Percentiles rank a stretch among this genome's conserved stretches.
These are phyloP conservation scores for Gossypium schwendimanii DNA, from an alignment of 441 rosid genomes.

Conservation along the genomic window DNA sequence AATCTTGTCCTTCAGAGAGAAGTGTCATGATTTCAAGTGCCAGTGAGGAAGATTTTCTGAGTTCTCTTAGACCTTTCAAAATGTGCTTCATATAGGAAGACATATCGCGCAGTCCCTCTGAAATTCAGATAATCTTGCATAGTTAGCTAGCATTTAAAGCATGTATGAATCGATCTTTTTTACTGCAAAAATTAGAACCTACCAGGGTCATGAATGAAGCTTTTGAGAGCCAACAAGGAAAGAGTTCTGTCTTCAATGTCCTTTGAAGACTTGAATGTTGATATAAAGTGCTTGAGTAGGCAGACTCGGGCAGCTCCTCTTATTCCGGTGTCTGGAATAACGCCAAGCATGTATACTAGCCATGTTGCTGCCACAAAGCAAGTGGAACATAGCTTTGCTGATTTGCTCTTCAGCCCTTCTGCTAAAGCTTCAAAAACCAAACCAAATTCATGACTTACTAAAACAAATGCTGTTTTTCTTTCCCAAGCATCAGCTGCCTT, in stretches of 20 bases:
- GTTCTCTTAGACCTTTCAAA: slow-evolving; percentile 55
- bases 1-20: slow-evolving; percentile 48
- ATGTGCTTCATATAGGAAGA: slow-evolving; percentile 44
- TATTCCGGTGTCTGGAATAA: slow-evolving; percentile 65
- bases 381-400: slow-evolving; percentile 36
- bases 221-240: slow-evolving; percentile 55
- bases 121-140: slow-evolving; percentile 13
- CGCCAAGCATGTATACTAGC: slow-evolving; percentile 51
- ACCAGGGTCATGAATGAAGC: slow-evolving; percentile 63
- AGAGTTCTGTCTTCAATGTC: slow-evolving; percentile 53
- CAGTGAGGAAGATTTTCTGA: slow-evolving; percentile 47
- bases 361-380: slow-evolving; percentile 58
- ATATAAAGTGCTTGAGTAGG: slow-evolving; percentile 51
- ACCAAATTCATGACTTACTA: slow-evolving; percentile 65
- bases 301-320: slow-evolving; percentile 61
- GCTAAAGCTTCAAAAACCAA: slow-evolving; percentile 62
- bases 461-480: slow-evolving; percentile 47
- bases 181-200: slow-evolving; percentile 13
- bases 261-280: slow-evolving; percentile 44
- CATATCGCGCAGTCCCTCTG: slow-evolving; percentile 52
- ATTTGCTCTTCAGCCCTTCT: slow-evolving; percentile 51
- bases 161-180: neutral
- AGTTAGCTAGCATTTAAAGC: neutral
- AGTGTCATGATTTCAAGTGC: slow-evolving; percentile 56
- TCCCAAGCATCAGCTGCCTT: slow-evolving; percentile 66